These are phyloP conservation scores for Termitomyces heimii DNA, from an alignment of 768 basidiomycete species.

Conservation along the genomic window DNA sequence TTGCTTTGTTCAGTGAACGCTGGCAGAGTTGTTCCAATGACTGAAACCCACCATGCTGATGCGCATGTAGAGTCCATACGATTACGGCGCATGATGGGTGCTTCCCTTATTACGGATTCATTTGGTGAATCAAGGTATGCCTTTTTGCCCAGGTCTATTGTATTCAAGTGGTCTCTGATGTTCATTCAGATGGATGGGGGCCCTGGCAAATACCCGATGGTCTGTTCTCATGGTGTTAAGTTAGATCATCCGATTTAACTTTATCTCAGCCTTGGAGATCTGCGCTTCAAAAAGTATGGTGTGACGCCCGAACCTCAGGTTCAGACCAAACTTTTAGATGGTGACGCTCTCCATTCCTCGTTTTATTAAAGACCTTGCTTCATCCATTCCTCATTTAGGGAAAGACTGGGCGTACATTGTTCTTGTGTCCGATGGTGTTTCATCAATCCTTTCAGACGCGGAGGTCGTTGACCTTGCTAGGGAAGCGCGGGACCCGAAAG, in stretches of 20 bases:
- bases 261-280: constrained; percentile 68
- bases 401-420: constrained; percentile 82
- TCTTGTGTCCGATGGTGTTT: constrained; percentile 90
- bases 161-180: neutral
- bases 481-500: constrained; percentile 60
- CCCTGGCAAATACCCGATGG: constrained; percentile 88
- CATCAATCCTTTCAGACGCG: constrained; percentile 86
- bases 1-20: constrained; percentile 70
- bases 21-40: constrained; percentile 78
- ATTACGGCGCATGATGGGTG: constrained; percentile 85
- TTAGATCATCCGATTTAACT: neutral
- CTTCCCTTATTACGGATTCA: constrained; percentile 85
- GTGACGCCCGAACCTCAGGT: constrained; percentile 94
- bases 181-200: constrained; percentile 85
- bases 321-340: constrained; percentile 65
- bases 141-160: neutral
- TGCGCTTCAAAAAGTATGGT: constrained; percentile 83
- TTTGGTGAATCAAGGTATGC: constrained; percentile 83
- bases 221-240: constrained; percentile 26
- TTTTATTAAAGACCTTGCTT: neutral
- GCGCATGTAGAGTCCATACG: constrained; percentile 79
- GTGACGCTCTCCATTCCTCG: constrained; percentile 29
- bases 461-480: constrained; percentile 91
- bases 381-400: constrained; percentile 35
- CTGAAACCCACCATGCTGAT: constrained; percentile 95